These are phyloP conservation scores for Leccinum proximum DNA, from an alignment of 1,284 basidiomycete genomes.

Conservation along the genomic window DNA sequence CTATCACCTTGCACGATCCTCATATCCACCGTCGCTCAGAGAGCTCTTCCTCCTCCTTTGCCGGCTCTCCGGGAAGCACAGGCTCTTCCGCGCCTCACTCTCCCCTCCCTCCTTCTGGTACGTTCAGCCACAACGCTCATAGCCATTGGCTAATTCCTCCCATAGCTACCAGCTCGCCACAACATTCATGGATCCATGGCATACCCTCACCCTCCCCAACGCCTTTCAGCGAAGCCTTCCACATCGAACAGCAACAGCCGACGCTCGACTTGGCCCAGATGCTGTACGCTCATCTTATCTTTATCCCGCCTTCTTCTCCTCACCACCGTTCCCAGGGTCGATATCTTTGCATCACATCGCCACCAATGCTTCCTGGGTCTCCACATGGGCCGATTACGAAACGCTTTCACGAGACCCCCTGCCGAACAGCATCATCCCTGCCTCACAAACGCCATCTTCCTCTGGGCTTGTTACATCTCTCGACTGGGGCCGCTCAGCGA, in stretches of 20 bases:
- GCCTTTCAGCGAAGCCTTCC: slow-evolving; percentile 47
- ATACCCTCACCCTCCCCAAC: slow-evolving; percentile 47
- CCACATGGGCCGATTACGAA: slow-evolving; percentile 59
- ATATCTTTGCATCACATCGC: slow-evolving; percentile 73
- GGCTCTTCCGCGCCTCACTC: slow-evolving; percentile 60
- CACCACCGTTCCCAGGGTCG: slow-evolving; percentile 43
- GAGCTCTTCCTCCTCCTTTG: slow-evolving; percentile 61
- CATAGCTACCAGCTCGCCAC: slow-evolving; percentile 28
- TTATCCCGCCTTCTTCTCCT: slow-evolving; percentile 8
- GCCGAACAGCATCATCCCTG: slow-evolving; percentile 66
- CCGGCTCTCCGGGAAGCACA: slow-evolving; percentile 53
- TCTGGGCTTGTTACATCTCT: slow-evolving; percentile 78
- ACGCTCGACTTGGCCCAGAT: slow-evolving; percentile 62
- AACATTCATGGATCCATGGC: slow-evolving; percentile 31
- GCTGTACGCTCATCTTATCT: slow-evolving; percentile 46
- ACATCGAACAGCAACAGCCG: slow-evolving; percentile 49
- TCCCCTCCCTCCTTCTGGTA: slow-evolving; percentile 54
- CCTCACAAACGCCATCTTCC: slow-evolving; percentile 73
- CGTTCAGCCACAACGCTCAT: slow-evolving; percentile 26
- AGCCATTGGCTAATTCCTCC: slow-evolving; percentile 6
- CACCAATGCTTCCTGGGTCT: slow-evolving; percentile 70
- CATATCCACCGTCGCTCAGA: slow-evolving; percentile 49
- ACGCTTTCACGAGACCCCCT: slow-evolving; percentile 47
- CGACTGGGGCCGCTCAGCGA: slow-evolving; percentile 62
- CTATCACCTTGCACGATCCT: slow-evolving; percentile 51